phyloP scores from a whole-genome alignment of 2,329 filamentous ascomycete genomes.

The Nannizziopsis barbatae region DNA sequence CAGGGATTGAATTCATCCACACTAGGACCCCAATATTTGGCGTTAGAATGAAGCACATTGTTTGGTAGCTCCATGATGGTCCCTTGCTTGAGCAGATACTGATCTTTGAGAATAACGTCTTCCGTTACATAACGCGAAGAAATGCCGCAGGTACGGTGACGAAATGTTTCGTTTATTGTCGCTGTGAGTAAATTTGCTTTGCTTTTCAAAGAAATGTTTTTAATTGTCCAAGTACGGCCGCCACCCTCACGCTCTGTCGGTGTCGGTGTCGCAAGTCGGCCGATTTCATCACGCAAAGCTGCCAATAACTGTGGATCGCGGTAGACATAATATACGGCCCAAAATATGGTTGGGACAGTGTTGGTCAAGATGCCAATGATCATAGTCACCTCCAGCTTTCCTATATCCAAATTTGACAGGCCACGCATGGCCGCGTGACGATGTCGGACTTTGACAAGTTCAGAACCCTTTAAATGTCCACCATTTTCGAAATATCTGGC shows the following conservation, averaged over 20 bases:
- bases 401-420: conserved; percentile 15
- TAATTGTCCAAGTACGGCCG: no score
- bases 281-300: conserved; percentile 3
- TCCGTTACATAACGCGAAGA: background rate
- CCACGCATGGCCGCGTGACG: background rate
- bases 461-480: background rate
- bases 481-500: background rate
- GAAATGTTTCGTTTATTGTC: conserved; percentile 1
- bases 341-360: conserved; percentile 36
- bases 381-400: conserved; percentile 22
- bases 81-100: conserved; percentile 3
- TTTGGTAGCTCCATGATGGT: background rate
- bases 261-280: background rate
- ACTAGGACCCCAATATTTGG: background rate
- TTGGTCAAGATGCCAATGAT: conserved; percentile 33
- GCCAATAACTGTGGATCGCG: conserved; percentile 23
- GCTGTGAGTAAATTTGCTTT: background rate
- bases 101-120: background rate
- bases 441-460: background rate
- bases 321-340: conserved; percentile 37
- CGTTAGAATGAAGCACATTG: background rate
- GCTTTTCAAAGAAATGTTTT: no score
- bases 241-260: background rate
- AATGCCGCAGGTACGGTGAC: background rate
- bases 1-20: background rate